These are phyloP conservation scores for Monosporascus sp. DNA, from an alignment of 2,329 filamentous ascomycete species.

Conservation along the genomic window DNA sequence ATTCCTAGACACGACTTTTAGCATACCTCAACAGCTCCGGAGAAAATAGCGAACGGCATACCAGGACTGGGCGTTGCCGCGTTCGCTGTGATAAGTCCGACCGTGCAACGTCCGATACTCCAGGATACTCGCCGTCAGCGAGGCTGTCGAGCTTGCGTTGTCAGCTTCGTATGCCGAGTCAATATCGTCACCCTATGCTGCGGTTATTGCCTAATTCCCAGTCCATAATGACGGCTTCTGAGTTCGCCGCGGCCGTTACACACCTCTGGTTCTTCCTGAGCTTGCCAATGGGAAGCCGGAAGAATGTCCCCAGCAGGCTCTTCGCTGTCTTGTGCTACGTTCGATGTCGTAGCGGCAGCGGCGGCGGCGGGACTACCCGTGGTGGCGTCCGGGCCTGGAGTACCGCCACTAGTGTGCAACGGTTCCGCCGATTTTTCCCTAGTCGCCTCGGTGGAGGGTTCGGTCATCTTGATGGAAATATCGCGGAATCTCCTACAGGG, in stretches of 20 bases:
- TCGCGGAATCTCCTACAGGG: too few relatives aligned
- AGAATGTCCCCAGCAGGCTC: not conserved
- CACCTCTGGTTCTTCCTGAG: not conserved
- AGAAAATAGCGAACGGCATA: constrained; percentile 3
- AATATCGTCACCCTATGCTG: constrained; percentile 14
- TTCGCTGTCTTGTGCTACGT: not conserved
- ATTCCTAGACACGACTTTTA: constrained; percentile 16
- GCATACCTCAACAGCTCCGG: not conserved
- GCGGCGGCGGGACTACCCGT: not conserved
- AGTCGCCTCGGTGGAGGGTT: too few relatives aligned
- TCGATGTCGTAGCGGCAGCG: not conserved
- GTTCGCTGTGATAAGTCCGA: constrained; percentile 26
- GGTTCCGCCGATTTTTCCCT: not conserved
- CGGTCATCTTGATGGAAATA: too few relatives aligned
- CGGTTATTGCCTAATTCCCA: not conserved
- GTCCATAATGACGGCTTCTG: not conserved
- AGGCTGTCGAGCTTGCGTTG: constrained; percentile 25
- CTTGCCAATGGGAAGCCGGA: not conserved
- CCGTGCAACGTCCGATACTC: constrained; percentile 27
- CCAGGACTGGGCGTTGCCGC: constrained; percentile 26
- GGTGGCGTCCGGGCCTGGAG: not conserved
- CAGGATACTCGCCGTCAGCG: constrained; percentile 24
- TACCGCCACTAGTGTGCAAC: not conserved
- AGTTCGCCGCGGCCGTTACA: not conserved
- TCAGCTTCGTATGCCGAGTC: constrained; percentile 24